Percentiles rank a stretch among this genome's conserved stretches.
Evolutionary conservation across 148 eudicot species (phyloP).

Genomic region (Vaccinium corymbosum): DNA sequence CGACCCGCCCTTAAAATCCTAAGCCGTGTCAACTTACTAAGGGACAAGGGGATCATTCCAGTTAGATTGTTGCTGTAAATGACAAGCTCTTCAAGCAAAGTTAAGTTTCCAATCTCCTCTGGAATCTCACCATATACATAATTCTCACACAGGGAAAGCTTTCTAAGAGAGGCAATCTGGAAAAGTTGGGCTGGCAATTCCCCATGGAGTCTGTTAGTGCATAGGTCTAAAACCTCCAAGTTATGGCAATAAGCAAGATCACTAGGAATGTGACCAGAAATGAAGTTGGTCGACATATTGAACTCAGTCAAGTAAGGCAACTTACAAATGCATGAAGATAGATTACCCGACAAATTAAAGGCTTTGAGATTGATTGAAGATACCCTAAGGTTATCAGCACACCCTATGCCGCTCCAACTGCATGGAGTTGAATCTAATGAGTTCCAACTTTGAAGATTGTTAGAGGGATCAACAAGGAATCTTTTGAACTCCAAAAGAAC

Average conservation of each 20-base stretch:
- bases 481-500: constrained; percentile 49
- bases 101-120: constrained; percentile 35
- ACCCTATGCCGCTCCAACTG: constrained; percentile 45
- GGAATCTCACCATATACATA: constrained; percentile 44
- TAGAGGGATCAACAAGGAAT: constrained; percentile 33
- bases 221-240: constrained; percentile 47
- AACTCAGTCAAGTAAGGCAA: constrained; percentile 35
- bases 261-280: constrained; percentile 48
- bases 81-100: constrained; percentile 43
- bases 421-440: constrained; percentile 37
- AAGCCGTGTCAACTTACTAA: constrained; percentile 33
- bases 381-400: constrained; percentile 28
- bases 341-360: constrained; percentile 37
- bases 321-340: constrained; percentile 41
- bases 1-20: constrained; percentile 46
- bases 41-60: constrained; percentile 41
- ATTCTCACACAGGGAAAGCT: constrained; percentile 50
- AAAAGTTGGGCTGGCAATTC: constrained; percentile 34
- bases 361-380: constrained; percentile 32
- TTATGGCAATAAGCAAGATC: constrained; percentile 30
- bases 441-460: constrained; percentile 46
- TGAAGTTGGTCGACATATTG: constrained; percentile 40
- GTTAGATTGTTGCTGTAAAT: constrained; percentile 54
- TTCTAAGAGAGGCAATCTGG: constrained; percentile 34
- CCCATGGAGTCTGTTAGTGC: constrained; percentile 47